phyloP scores from a whole-genome alignment of 768 basidiomycete genomes.

The Boletus pseudo-olivaceus region DNA sequence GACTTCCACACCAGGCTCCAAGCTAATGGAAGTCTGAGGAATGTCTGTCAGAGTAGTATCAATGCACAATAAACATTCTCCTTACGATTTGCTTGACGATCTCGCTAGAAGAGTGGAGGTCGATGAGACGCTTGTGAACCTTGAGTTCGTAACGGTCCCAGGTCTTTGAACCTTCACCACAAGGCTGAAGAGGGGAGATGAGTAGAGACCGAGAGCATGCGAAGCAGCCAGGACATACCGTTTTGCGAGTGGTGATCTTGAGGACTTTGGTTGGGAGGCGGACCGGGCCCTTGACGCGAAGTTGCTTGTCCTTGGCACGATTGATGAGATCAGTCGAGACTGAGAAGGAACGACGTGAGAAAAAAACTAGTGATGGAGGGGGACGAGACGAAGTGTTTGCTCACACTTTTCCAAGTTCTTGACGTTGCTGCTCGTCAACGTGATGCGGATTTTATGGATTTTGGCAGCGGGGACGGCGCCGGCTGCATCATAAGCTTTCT shows the following conservation, averaged over 20 bases:
- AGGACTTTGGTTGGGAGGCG: slow-evolving; percentile 98
- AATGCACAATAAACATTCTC: slow-evolving; percentile 13
- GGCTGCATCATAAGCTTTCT: slow-evolving; percentile 95
- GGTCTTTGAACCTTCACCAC: slow-evolving; percentile 99
- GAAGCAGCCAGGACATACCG: slow-evolving; percentile 50
- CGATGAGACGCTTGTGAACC: slow-evolving; percentile 99
- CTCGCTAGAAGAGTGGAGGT: slow-evolving; percentile 97
- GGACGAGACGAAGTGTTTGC: slow-evolving; percentile 14
- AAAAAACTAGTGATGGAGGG: background rate
- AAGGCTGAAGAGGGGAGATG: slow-evolving; percentile 56
- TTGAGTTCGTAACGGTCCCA: slow-evolving; percentile 99
- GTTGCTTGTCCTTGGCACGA: slow-evolving; percentile 99
- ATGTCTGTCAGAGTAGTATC: slow-evolving; percentile 1
- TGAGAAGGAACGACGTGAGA: slow-evolving; percentile 28
- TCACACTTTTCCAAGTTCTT: slow-evolving; percentile 97
- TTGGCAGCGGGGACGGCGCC: slow-evolving; percentile 86
- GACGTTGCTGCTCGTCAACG: slow-evolving; percentile 96
- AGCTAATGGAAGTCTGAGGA: slow-evolving; percentile 88
- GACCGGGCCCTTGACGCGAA: slow-evolving; percentile 98
- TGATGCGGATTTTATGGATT: slow-evolving; percentile 99
- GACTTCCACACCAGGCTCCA: slow-evolving; percentile 99
- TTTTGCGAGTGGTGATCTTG: slow-evolving; percentile 99
- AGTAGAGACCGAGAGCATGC: background rate
- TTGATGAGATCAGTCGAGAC: slow-evolving; percentile 96
- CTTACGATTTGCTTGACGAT: slow-evolving; percentile 99